Evolutionary conservation across 805 yeast genomes (phyloP).

Genomic region (Starmerella asiatica): DNA sequence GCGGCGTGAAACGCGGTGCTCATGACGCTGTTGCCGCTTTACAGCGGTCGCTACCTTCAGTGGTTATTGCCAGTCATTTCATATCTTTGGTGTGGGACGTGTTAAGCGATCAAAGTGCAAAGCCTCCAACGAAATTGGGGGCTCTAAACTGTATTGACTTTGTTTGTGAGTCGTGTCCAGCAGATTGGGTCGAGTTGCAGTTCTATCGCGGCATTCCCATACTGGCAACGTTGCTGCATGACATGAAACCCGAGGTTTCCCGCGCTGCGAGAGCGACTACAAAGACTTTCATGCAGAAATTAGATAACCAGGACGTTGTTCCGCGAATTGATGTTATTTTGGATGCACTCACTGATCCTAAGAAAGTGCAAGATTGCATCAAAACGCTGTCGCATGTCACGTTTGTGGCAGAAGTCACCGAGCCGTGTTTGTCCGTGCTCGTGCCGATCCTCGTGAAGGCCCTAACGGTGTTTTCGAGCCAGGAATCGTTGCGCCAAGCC

Average conservation of each 20-base stretch:
- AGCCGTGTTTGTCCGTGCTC: conserved; percentile 77
- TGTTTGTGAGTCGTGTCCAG: conserved; percentile 64
- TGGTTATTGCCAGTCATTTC: conserved; percentile 62
- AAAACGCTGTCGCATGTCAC: conserved; percentile 85
- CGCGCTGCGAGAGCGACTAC: conserved; percentile 65
- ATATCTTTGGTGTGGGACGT: conserved; percentile 48
- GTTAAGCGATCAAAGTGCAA: conserved; percentile 60
- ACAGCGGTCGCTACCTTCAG: conserved; percentile 56
- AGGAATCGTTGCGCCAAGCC: conserved; percentile 92
- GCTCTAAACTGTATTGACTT: conserved; percentile 63
- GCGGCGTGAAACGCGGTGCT: conserved; percentile 74
- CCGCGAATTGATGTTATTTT: conserved; percentile 76
- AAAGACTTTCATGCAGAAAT: conserved; percentile 56
- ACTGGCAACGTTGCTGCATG: conserved; percentile 79
- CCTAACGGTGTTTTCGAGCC: conserved; percentile 72
- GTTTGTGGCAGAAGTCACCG: conserved; percentile 96
- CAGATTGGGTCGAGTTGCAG: conserved; percentile 69
- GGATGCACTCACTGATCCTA: conserved; percentile 81
- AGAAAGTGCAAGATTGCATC: conserved; percentile 76
- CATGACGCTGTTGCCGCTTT: conserved; percentile 60
- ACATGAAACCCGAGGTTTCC: conserved; percentile 91
- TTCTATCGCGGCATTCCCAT: conserved; percentile 72
- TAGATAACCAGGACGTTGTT: conserved; percentile 84
- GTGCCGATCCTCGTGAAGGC: conserved; percentile 91
- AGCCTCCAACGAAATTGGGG: conserved; percentile 82